Conservation (phyloP, 345 rosid species). For the Camelina laxa region DNA sequence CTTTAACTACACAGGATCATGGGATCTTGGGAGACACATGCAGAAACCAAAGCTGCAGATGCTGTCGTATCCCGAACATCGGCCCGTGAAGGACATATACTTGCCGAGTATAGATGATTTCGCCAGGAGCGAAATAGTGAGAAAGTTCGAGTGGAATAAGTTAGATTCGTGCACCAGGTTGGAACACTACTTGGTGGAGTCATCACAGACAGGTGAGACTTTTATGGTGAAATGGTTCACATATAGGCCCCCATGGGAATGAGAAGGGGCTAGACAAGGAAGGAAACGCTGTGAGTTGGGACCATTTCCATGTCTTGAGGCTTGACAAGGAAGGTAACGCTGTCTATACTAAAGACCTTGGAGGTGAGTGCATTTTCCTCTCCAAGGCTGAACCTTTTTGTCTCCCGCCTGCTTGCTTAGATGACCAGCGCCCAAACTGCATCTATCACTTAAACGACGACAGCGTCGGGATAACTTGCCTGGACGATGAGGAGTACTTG, state of each 20-base stretch:
- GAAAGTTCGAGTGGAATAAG: background rate
- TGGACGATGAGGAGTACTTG: background rate
- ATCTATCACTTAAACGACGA: background rate
- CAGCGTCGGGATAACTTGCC: background rate
- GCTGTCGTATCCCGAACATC: background rate
- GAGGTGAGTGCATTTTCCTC: background rate
- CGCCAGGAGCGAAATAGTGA: background rate
- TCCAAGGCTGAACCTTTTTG: slow-evolving; percentile 3
- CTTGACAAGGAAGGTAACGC: background rate
- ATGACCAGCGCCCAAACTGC: background rate
- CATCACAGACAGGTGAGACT: background rate
- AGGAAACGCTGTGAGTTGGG: background rate
- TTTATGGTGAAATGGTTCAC: background rate
- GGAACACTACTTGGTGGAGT: background rate
- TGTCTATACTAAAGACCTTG: background rate
- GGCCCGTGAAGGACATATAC: background rate
- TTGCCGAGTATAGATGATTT: background rate
- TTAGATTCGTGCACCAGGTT: background rate
- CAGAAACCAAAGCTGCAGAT: background rate
- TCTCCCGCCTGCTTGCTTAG: background rate
- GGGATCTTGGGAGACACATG: background rate
- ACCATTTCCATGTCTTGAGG: too few species aligned
- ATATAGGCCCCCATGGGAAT: background rate
- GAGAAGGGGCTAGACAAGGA: background rate
- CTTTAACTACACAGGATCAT: background rate